A percentile compares a stretch with the other conserved stretches of the same genome.
phyloP scores from a whole-genome alignment of 179 eudicot species.

The Camellia oleifera region DNA sequence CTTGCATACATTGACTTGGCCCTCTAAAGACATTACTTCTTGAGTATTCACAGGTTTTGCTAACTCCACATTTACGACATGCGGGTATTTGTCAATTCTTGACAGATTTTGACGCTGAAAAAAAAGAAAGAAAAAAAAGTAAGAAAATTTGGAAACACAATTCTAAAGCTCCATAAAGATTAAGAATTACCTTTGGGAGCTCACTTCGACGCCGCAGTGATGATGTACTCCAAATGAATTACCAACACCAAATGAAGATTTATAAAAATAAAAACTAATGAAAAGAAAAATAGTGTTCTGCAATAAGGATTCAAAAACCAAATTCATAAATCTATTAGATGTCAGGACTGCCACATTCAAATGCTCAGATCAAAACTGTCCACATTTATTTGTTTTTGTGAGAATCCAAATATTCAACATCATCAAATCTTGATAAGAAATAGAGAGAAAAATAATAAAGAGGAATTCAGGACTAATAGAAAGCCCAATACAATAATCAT shows the following conservation, averaged over 20 bases:
- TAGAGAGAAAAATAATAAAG: too few relatives aligned
- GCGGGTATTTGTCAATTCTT: conserved; percentile 60
- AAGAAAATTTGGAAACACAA: background rate
- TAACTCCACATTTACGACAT: conserved; percentile 50
- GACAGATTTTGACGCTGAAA: conserved; percentile 47
- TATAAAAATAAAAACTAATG: conserved; percentile 1
- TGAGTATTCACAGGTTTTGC: conserved; percentile 22
- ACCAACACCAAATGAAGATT: conserved; percentile 33
- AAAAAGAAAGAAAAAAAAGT: background rate
- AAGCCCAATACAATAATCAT: too few relatives aligned
- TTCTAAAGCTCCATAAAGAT: background rate
- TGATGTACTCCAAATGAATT: conserved; percentile 59
- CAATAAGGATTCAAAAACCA: too few relatives aligned
- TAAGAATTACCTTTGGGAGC: conserved; percentile 67
- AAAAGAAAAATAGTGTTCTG: background rate
- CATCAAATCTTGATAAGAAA: too few relatives aligned
- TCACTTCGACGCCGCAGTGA: conserved; percentile 65
- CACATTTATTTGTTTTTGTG: too few relatives aligned
- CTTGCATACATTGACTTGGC: conserved; percentile 29
- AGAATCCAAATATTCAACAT: too few relatives aligned
- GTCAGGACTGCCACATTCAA: too few relatives aligned
- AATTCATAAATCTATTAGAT: too few relatives aligned
- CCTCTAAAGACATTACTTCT: conserved; percentile 28
- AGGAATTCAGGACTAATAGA: too few relatives aligned
- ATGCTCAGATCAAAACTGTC: too few relatives aligned